Base-by-base conservation (phyloP, 371 early-diverging fungal genomes). In the Lichtheimia ramosa region DNA sequence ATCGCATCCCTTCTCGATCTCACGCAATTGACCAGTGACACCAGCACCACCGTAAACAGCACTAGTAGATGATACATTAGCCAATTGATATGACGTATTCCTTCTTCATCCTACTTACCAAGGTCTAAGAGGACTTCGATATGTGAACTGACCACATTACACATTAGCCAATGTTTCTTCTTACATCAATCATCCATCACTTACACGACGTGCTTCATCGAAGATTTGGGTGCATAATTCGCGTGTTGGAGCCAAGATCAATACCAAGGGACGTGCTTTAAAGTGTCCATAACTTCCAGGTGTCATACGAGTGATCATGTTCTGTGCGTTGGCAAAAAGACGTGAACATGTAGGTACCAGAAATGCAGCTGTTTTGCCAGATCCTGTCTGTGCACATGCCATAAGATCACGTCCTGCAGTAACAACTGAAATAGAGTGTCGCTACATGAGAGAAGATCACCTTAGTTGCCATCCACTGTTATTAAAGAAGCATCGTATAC, bases 321-420 rank as follows among this genome's bases (percentile, higher is more conserved):
- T 56, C 10, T 57, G 68, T 15, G 75, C 75, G 2, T 54, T 46
- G 16, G 43, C 46, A 48, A 80, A 76, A 15, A 80, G 61, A 13
- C 63, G 56, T n/a, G 75, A 74, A 14, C 69, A 65, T 18, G 78
- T 77, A 1, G 91, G 91, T 1, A 90, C 65, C 18, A 90, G 59
- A 69, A 85, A 92, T 2, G 89, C 86, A 28, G 88, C 84, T 6
- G 92, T 91, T 64, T 92, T 77, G 59, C 77, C 77, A 23, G 96
- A 95, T 51, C 93, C 92, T 12, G 93, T 94, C 27, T 92, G 92
- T 3, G 92, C 93, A 60, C 89, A 89, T 0, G 88, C 90, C 79
- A 93, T 84, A 39, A 93, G 51, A 63, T 91, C 89, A 15, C 84
- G 74, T n/a, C 86, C 86, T 4, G 73, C 71, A 18, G 80, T 65